A percentile compares a stretch with the other conserved stretches of the same genome.
phyloP scores from a whole-genome alignment of 306 rosid species.

The Acmispon strigosus region DNA sequence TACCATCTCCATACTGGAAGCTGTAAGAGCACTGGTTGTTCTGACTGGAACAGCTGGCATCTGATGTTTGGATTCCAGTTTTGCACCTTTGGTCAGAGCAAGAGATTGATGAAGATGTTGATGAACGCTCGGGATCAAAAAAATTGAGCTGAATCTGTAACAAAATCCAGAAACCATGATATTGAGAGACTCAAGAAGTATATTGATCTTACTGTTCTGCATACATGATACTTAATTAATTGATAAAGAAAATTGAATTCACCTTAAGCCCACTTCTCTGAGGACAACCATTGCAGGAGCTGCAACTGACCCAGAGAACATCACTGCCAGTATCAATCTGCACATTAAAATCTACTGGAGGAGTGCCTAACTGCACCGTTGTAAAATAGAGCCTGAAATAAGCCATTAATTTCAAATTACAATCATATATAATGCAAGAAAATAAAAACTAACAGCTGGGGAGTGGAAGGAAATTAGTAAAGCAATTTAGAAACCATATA shows the following conservation, averaged over 20 bases:
- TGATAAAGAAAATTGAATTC: conserved; percentile 14
- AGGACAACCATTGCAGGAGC: conserved; percentile 89
- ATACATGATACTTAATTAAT: conserved; percentile 11
- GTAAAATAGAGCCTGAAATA: conserved; percentile 77
- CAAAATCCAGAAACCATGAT: conserved; percentile 19
- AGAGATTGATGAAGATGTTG: conserved; percentile 59
- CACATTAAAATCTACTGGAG: conserved; percentile 77
- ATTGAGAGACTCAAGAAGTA: not conserved
- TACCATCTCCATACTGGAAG: conserved; percentile 97
- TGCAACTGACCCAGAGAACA: conserved; percentile 89
- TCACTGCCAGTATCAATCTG: conserved; percentile 99
- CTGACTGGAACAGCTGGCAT: conserved; percentile 62
- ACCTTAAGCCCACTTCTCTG: conserved; percentile 81
- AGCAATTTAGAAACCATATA: not conserved
- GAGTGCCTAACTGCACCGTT: conserved; percentile 78
- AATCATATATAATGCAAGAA: not conserved
- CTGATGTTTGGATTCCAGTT: conserved; percentile 59
- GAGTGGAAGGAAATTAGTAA: not conserved
- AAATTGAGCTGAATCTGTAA: conserved; percentile 66
- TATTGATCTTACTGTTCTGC: not conserved
- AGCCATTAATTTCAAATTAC: conserved; percentile 5
- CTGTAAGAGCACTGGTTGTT: conserved; percentile 72
- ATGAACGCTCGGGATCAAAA: conserved; percentile 63
- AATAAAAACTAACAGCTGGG: not conserved
- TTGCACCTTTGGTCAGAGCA: conserved; percentile 80